phyloP scores from a whole-genome alignment of 2,329 filamentous ascomycete genomes.

The Talaromyces pinophilus region DNA sequence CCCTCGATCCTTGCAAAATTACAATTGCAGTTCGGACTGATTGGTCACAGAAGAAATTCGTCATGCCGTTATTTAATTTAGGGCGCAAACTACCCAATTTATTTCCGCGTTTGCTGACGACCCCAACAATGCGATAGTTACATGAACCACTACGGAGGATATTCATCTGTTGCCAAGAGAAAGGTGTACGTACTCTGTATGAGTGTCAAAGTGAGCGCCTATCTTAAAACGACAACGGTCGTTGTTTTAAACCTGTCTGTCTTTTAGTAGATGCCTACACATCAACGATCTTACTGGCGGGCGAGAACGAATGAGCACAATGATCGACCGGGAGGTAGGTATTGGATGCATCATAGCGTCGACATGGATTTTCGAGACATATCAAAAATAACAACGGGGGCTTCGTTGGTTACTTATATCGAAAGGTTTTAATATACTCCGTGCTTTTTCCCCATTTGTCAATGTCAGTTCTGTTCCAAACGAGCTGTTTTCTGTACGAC shows the following conservation, averaged over 20 bases:
- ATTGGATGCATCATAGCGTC: background rate
- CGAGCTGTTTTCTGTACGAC: background rate
- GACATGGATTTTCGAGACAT: background rate
- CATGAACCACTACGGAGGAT: background rate
- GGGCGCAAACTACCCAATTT: background rate
- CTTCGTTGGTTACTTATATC: background rate
- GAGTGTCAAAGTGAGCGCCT: background rate
- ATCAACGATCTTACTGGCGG: background rate
- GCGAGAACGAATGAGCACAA: background rate
- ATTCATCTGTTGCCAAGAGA: background rate
- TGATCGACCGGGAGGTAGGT: background rate
- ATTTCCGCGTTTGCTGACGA: background rate
- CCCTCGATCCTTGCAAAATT: background rate
- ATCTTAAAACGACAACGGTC: background rate
- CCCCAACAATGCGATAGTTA: background rate
- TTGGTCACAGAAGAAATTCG: background rate
- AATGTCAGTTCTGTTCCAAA: background rate
- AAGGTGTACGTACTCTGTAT: slow-evolving; percentile 3
- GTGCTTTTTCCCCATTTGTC: background rate
- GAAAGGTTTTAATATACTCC: background rate
- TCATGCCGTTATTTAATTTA: background rate
- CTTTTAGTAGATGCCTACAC: background rate
- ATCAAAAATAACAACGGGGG: background rate
- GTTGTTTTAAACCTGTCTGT: background rate
- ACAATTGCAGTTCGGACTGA: background rate